Base-by-base conservation (phyloP, 805 yeast genomes). In the Candida sakaeoensis region DNA sequence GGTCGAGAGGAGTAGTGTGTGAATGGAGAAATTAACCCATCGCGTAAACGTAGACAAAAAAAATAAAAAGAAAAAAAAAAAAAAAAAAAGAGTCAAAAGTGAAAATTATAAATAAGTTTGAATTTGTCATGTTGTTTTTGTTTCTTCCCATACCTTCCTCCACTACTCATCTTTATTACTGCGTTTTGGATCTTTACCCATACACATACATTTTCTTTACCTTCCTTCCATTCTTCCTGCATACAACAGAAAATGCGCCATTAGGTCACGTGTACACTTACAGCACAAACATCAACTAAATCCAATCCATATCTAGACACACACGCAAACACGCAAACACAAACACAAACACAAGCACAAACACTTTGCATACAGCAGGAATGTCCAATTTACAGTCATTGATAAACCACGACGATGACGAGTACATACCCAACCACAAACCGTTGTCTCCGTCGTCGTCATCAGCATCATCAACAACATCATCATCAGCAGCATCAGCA, bases 361-460 rank as follows among this genome's bases (percentile, higher is more conserved):
- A 17, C 33, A 8, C 31, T 8, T 29, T 29, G 6, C 8, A n/a
- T n/a, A n/a, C n/a, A n/a, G n/a, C n/a, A n/a, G n/a, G 4, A 3
- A 43, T 43, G 46, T 40, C 46, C 13, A 37, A 37, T 32, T 37
- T 43, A 31, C 41, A 31, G 16, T 43, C 34, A 26, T 41, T 43
- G 16, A 43, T 43, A 16, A 43, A 43, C 27, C 43, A 43, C 18
- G 46, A 43, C 18, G 44, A 43, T 24, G 46, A 43, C 21, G 28
- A 26, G 8, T 39, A 39, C 29, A 22, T 22, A 15, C 43, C 40
- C 17, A 22, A 27, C 3, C 8, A n/a, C 32, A 23, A 21, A 22
- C 18, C 29, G 16, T 22, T 27, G 21, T 15, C 10, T 13, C 23
- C 19, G 13, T 23, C 9, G 21, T 13, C 24, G 14, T 10, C 16